Evolutionary conservation across 306 rosid species (phyloP).

Genomic region (Vigna angularis): DNA sequence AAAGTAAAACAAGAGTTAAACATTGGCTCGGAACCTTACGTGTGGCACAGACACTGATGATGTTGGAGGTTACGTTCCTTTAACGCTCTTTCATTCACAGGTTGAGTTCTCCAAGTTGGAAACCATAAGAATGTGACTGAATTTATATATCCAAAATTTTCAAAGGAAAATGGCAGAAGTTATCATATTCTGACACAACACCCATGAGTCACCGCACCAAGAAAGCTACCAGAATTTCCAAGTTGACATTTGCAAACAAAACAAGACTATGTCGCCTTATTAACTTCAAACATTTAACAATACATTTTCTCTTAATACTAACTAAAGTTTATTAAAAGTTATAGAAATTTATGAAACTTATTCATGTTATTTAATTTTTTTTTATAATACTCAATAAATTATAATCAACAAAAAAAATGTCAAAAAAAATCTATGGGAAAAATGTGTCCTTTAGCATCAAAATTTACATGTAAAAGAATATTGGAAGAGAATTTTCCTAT

Average conservation of each 20-base stretch:
- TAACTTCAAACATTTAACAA: neutral
- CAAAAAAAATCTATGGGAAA: too few species aligned
- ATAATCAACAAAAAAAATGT: too few species aligned
- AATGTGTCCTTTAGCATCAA: too few species aligned
- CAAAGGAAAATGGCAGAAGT: neutral
- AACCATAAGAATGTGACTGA: neutral
- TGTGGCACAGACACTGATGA: neutral
- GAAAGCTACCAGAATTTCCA: neutral
- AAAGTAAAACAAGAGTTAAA: neutral
- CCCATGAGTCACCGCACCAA: constrained; percentile 31
- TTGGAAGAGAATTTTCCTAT: too few species aligned
- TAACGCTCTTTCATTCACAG: constrained; percentile 7
- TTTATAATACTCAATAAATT: too few species aligned
- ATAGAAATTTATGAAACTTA: too few species aligned
- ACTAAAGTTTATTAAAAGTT: too few species aligned
- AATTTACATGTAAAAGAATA: too few species aligned
- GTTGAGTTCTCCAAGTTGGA: neutral
- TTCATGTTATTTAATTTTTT: too few species aligned
- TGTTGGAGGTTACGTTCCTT: constrained; percentile 1
- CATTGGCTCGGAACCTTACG: neutral
- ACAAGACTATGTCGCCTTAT: neutral
- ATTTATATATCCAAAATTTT: neutral
- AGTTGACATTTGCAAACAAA: neutral
- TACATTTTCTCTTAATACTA: neutral
- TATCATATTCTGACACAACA: neutral